phyloP scores from a whole-genome alignment of 805 yeast genomes.

The Myxozyma neglecta region DNA sequence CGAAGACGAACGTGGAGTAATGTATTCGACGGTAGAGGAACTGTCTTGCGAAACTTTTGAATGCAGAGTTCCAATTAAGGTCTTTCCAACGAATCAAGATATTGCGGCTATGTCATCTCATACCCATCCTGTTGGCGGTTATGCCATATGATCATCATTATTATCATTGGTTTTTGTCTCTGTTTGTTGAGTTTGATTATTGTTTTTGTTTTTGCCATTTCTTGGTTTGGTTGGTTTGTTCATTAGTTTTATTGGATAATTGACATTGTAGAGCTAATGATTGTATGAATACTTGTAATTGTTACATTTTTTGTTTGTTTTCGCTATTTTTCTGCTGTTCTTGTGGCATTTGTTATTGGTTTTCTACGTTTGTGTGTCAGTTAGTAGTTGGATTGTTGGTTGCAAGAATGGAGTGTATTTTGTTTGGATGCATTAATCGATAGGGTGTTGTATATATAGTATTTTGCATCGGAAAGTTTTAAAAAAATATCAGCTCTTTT shows the following conservation, averaged over 20 bases:
- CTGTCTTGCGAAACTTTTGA: slow-evolving; percentile 38
- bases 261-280: neutral
- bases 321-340: neutral
- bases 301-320: neutral
- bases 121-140: slow-evolving; percentile 4
- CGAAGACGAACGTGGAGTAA: slow-evolving; percentile 30
- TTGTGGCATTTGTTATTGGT: neutral
- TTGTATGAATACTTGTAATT: neutral
- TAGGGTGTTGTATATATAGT: neutral
- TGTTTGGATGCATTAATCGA: neutral
- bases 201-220: no score
- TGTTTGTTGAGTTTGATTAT: no score
- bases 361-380: neutral
- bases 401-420: neutral
- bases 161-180: no score
- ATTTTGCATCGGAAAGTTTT: neutral
- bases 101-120: slow-evolving; percentile 46
- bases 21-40: slow-evolving; percentile 25
- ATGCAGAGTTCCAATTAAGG: slow-evolving; percentile 48
- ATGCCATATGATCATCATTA: neutral
- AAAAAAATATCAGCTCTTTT: neutral
- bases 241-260: neutral
- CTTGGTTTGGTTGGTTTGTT: no score
- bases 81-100: slow-evolving; percentile 49
- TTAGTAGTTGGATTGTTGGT: neutral